Evolutionary conservation across 208 protist species (phyloP).

Genomic region (Acanthamoeba castellanii): DNA sequence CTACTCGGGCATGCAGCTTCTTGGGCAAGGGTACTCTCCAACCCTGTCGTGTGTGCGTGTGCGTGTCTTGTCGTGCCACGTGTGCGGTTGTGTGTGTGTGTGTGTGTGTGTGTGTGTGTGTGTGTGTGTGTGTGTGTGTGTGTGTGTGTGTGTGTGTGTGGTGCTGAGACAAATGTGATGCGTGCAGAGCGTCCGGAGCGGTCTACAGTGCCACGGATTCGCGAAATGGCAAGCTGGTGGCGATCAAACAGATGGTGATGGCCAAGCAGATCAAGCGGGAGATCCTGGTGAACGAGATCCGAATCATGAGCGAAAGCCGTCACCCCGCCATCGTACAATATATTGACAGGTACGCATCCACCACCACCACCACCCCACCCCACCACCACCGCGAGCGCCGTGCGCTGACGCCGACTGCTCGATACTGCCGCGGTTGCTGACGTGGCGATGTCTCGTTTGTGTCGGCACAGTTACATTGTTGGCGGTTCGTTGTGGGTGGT

Average conservation of each 20-base stretch:
- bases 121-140: no score
- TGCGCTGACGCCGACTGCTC: no score
- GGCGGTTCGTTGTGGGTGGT: constrained; percentile 61
- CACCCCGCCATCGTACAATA: constrained; percentile 56
- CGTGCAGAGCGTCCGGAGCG: constrained; percentile 45
- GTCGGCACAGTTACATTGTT: neutral
- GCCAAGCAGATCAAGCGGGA: constrained; percentile 68
- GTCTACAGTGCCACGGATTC: constrained; percentile 52
- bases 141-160: no score
- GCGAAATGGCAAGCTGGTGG: constrained; percentile 35
- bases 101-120: neutral
- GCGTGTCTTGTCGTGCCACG: neutral
- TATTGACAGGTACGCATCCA: neutral
- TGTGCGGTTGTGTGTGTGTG: neutral
- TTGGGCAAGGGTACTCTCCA: constrained; percentile 42
- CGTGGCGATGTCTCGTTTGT: neutral
- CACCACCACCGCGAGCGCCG: neutral
- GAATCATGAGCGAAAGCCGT: constrained; percentile 27
- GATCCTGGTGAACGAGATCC: constrained; percentile 63
- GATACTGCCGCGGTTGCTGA: neutral
- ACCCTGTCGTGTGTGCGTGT: neutral
- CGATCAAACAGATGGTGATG: constrained; percentile 73
- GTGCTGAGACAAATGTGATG: no score
- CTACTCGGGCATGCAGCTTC: constrained; percentile 34
- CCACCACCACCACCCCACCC: neutral